phyloP scores from a whole-genome alignment of 495 filamentous ascomycete genomes.

The Trichoderma parareesei region DNA sequence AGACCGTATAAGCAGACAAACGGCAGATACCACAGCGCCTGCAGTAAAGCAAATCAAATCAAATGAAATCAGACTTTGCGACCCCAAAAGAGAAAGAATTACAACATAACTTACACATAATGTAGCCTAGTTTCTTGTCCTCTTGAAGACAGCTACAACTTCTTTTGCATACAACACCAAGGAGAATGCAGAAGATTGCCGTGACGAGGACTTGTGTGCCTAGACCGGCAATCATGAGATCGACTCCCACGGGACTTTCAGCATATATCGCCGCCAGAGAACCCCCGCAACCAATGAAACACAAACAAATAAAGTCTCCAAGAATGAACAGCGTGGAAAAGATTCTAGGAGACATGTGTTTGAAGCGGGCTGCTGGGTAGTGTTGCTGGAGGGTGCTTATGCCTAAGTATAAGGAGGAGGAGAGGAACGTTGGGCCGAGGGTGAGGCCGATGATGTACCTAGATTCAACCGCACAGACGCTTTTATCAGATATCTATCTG shows the following conservation, averaged over 20 bases:
- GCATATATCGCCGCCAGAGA: not conserved
- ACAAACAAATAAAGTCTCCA: not conserved
- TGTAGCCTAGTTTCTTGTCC: not conserved
- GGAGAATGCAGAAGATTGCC: not conserved
- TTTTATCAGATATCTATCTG: no score
- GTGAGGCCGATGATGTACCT: constrained; percentile 5
- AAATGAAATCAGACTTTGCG: not conserved
- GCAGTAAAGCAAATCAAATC: not conserved
- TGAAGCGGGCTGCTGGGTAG: not conserved
- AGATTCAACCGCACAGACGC: not conserved
- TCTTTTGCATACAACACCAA: not conserved
- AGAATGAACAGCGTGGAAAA: not conserved
- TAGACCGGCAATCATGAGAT: not conserved
- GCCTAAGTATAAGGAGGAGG: not conserved
- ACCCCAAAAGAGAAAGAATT: not conserved
- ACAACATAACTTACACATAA: not conserved
- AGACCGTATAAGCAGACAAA: not conserved
- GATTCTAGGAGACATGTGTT: not conserved
- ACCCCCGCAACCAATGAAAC: not conserved
- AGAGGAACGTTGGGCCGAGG: not conserved
- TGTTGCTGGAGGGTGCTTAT: not conserved
- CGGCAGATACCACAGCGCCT: not conserved
- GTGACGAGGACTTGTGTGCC: not conserved
- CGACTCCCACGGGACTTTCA: not conserved
- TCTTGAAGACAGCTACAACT: not conserved